Conservation (phyloP, 176 grass and related monocot species). For the Zea luxurians region DNA sequence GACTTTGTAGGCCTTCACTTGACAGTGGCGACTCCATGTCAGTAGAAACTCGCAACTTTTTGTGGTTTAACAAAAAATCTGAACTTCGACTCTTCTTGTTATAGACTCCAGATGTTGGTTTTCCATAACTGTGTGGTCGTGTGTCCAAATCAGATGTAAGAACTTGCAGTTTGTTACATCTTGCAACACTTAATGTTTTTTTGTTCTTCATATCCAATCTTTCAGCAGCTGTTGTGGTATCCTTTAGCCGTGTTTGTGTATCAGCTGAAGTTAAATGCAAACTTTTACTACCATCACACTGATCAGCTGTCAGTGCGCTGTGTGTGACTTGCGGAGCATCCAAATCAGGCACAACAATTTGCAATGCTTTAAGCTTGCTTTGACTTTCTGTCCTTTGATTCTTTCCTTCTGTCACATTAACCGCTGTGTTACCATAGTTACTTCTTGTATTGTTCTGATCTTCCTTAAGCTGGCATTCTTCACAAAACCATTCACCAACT, state of each 20-base stretch:
- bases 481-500: conserved; percentile 93
- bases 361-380: conserved; percentile 42
- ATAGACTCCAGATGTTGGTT: conserved; percentile 24
- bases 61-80: conserved; percentile 39
- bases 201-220: conserved; percentile 44
- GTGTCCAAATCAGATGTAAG: conserved; percentile 37
- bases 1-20: conserved; percentile 43
- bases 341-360: conserved; percentile 35
- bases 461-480: conserved; percentile 86
- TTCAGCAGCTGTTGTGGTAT: conserved; percentile 38
- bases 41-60: conserved; percentile 54
- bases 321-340: conserved; percentile 33
- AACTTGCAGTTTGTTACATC: conserved; percentile 45
- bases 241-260: conserved; percentile 31
- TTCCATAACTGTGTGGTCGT: conserved; percentile 24
- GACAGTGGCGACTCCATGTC: conserved; percentile 47
- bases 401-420: conserved; percentile 38
- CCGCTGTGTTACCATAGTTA: neutral
- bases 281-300: conserved; percentile 37
- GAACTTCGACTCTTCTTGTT: conserved; percentile 47
- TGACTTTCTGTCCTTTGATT: conserved; percentile 49
- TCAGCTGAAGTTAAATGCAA: conserved; percentile 30
- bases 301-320: conserved; percentile 31
- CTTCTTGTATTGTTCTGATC: conserved; percentile 37
- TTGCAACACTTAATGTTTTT: conserved; percentile 37